Percentiles rank a stretch among this genome's conserved stretches.
phyloP scores from a whole-genome alignment of 352 stramenopile species.

The Pythium rhizo-oryzae region DNA sequence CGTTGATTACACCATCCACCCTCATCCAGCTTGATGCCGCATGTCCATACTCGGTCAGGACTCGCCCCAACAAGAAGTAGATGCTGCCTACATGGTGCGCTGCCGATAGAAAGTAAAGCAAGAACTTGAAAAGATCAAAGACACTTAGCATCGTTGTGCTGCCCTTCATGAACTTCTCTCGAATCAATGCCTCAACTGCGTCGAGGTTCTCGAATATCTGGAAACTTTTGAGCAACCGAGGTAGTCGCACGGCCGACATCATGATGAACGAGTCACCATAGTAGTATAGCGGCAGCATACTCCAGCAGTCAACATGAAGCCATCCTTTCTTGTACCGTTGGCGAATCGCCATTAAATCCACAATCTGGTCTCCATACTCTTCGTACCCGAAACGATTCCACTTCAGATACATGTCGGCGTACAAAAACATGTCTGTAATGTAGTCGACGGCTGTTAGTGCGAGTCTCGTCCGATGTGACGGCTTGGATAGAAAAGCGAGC shows the following conservation, averaged over 20 bases:
- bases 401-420: slow-evolving; percentile 31
- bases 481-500: slow-evolving; percentile 26
- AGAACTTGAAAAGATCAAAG: slow-evolving; percentile 37
- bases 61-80: slow-evolving; percentile 30
- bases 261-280: slow-evolving; percentile 19
- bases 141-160: slow-evolving; percentile 28
- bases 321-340: slow-evolving; percentile 28
- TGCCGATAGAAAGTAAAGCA: slow-evolving; percentile 30
- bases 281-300: slow-evolving; percentile 33
- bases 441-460: slow-evolving; percentile 26
- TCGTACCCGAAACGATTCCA: slow-evolving; percentile 28
- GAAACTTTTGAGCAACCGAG: slow-evolving; percentile 25
- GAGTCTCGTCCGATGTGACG: not conserved
- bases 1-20: slow-evolving; percentile 46
- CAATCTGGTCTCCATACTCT: slow-evolving; percentile 27
- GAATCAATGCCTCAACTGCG: slow-evolving; percentile 28
- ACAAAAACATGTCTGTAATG: slow-evolving; percentile 25
- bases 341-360: slow-evolving; percentile 22
- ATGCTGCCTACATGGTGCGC: slow-evolving; percentile 34
- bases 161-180: slow-evolving; percentile 29
- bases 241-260: slow-evolving; percentile 23
- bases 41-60: slow-evolving; percentile 15
- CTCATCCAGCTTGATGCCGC: slow-evolving; percentile 52
- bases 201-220: slow-evolving; percentile 28
- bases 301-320: slow-evolving; percentile 30